A percentile compares a stretch with the other conserved stretches of the same genome.
These are phyloP conservation scores for Paxillus involutus DNA, from an alignment of 768 basidiomycete genomes.

Conservation along the genomic window DNA sequence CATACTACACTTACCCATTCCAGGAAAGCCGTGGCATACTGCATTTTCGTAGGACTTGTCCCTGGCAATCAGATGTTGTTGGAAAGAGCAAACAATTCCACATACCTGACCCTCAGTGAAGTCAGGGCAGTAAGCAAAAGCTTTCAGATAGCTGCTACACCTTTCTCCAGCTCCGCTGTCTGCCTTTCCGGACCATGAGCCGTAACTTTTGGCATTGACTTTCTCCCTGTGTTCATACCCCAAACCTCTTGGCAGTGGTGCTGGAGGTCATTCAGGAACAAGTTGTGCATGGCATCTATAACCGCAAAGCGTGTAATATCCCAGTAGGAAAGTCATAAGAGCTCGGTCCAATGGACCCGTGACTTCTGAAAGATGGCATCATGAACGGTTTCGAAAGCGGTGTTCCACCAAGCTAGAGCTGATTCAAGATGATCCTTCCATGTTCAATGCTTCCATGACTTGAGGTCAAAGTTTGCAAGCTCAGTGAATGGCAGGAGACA, in stretches of 20 bases:
- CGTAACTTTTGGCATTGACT: background rate
- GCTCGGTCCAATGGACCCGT: slow-evolving; percentile 29
- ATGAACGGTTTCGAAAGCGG: background rate
- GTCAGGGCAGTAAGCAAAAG: background rate
- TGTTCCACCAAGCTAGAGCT: background rate
- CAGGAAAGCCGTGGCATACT: no score
- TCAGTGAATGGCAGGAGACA: background rate
- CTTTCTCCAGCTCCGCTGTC: background rate
- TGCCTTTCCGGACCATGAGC: background rate
- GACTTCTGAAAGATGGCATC: background rate
- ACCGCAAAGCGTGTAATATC: slow-evolving; percentile 26
- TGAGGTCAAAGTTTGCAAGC: background rate
- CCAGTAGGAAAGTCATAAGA: slow-evolving; percentile 35
- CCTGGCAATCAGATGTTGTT: background rate
- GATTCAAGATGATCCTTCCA: background rate
- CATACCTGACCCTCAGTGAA: background rate
- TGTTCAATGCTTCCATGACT: background rate
- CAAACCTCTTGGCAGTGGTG: slow-evolving; percentile 26
- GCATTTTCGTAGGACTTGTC: no score
- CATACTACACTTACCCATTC: no score
- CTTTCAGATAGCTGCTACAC: background rate
- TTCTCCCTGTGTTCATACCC: slow-evolving; percentile 7
- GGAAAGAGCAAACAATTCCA: background rate
- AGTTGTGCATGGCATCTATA: slow-evolving; percentile 37
- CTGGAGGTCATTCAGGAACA: slow-evolving; percentile 29